Evolutionary conservation across 2,329 filamentous ascomycete species (phyloP), one percentile per base, ranked within the genome.

Genomic region (Sporothrix globosa): DNA sequence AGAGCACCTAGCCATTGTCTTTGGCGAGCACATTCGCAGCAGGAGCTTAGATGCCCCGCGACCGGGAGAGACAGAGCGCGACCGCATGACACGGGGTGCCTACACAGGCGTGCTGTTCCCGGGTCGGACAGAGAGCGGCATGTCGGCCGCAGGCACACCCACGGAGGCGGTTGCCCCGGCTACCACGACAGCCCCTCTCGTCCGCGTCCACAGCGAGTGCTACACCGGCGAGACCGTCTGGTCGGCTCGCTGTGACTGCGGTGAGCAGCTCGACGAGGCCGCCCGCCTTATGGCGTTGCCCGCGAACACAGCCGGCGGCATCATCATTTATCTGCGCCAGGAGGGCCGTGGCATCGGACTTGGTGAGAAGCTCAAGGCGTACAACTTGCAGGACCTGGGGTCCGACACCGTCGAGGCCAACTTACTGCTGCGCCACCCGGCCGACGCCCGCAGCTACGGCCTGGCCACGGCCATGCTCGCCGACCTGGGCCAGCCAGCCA

Each of bases 341-440:
- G 96, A 99, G 82, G 96, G 96, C 0, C 91, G 96, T 30, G 96
- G 96, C 2, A 99, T 99, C 74, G 96, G 96, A 0, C 85, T 99
- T 0, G 91, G 92, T 2, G 94, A 97, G 82, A 99, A 99, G 81
- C 85, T 99, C 52, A 98, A 99, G 81, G 96, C 96, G 4, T 99
- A 99, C 81, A 99, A 99, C 77, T 84, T 99, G 56, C 96, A 99
- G 79, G 96, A 99, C 81, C 83, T 99, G 34, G 96, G 96, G 0
- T 94, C 92, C n/a, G 96, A 99, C 80, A 99, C 96, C 0, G 96
- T 98, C 48, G 93, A 99, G 81, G 96, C 96, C 2, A 99, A 99
- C 76, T 82, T 99, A 60, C 80, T 98, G 30, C 83, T 99, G 54
- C 85, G 96, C 58, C 96, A 99, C 80, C 96, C 96, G 0, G 96